A percentile compares a stretch with the other conserved stretches of the same genome.
Conservation (phyloP, 805 yeast genomes). For the Limtongia smithiae region DNA sequence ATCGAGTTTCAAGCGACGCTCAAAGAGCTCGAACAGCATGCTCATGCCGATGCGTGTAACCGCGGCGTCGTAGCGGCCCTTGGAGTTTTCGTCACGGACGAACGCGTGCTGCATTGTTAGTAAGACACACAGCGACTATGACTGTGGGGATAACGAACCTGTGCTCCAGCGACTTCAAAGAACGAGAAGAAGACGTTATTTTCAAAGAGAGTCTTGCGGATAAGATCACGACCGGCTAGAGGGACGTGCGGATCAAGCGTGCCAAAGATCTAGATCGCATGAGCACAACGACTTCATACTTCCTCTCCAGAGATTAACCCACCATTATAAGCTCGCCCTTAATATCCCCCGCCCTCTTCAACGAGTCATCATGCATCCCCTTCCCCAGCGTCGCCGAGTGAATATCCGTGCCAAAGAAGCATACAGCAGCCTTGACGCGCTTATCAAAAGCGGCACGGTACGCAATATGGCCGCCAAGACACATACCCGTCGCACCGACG, state of each 20-base stretch:
- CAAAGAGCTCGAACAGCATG: conserved; percentile 66
- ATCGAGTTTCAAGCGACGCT: conserved; percentile 62
- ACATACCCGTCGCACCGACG: conserved; percentile 83
- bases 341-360: conserved; percentile 51
- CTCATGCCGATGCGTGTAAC: conserved; percentile 63
- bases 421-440: conserved; percentile 62
- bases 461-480: conserved; percentile 80
- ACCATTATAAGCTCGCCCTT: conserved; percentile 56
- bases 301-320: background rate
- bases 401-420: conserved; percentile 79
- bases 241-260: conserved; percentile 79
- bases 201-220: conserved; percentile 57
- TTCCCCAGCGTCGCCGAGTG: conserved; percentile 65
- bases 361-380: conserved; percentile 62
- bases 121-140: background rate
- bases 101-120: conserved; percentile 61
- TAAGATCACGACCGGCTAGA: conserved; percentile 68
- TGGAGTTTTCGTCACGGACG: conserved; percentile 71
- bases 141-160: conserved; percentile 8
- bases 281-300: background rate
- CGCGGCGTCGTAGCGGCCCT: conserved; percentile 81
- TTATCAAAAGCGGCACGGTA: conserved; percentile 64
- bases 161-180: conserved; percentile 69
- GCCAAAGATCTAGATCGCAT: conserved; percentile 52
- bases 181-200: conserved; percentile 63